Evolutionary conservation across 1,284 basidiomycete species (phyloP).

Genomic region (Rhizoctonia solani): DNA sequence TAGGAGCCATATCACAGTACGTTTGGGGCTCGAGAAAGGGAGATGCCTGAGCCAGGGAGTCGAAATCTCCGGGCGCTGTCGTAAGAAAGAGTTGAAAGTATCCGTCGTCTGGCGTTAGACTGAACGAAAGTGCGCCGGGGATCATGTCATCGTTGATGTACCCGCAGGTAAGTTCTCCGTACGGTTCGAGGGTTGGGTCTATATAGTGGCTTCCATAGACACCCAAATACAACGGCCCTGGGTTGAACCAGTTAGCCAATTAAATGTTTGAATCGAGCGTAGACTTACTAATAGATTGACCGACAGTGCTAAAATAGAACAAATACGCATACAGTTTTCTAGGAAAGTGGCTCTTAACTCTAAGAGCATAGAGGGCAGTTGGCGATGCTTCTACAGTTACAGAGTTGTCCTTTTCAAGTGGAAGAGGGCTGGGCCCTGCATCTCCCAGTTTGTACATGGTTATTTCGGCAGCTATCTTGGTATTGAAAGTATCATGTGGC

Average conservation of each 20-base stretch:
- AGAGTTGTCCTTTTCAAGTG: conserved; percentile 11
- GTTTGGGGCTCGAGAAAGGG: too few relatives aligned
- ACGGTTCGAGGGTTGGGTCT: background rate
- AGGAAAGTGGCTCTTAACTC: conserved; percentile 51
- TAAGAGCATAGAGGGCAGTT: conserved; percentile 49
- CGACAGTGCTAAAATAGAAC: conserved; percentile 53
- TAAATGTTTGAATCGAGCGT: background rate
- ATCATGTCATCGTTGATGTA: too few relatives aligned
- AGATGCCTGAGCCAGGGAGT: too few relatives aligned
- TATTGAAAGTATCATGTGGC: background rate
- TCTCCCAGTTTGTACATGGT: background rate
- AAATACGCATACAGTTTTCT: conserved; percentile 55
- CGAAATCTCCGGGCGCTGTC: too few relatives aligned
- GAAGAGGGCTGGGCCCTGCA: conserved; percentile 19
- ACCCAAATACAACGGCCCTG: background rate
- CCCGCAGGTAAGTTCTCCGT: background rate
- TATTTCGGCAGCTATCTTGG: background rate
- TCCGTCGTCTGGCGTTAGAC: too few relatives aligned
- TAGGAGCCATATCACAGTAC: too few relatives aligned
- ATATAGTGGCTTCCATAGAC: background rate
- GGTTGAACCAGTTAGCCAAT: background rate
- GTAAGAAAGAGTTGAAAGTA: too few relatives aligned
- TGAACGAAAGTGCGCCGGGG: too few relatives aligned
- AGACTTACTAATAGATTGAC: conserved; percentile 49
- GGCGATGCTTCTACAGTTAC: conserved; percentile 47